Evolutionary conservation across 1,284 basidiomycete genomes (phyloP), one percentile per base, ranked within the genome.

Genomic region (Boletus hoseneyae): DNA sequence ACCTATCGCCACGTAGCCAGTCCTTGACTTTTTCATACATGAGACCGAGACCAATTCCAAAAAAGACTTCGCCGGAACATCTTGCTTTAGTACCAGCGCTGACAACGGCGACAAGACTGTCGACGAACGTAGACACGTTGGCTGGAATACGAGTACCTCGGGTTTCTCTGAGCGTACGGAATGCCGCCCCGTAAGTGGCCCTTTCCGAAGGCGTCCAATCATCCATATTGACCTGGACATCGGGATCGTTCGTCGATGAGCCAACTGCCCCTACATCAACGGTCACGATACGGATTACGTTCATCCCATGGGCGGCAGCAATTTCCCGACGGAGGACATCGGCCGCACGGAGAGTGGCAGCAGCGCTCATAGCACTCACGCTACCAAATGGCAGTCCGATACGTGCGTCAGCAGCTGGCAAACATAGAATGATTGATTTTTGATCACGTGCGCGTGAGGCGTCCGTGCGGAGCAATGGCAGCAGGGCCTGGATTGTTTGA

Each of bases 311-410:
- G 0, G 80, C 73, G 4, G 80, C 76, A 34, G 79, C 71, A 42
- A 90, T 76, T 68, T 90, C 87, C 21, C 87, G 72, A 13, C 87
- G 76, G 35, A 90, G 75, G 16, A 90, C 77, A 55, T 90, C 85
- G 12, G 80, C 72, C 0, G 74, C 87, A 45, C 83, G 81, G 18
- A 85, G 70, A 10, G 83, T 89, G 42, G 81, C 79, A 10, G 82
- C 82, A 18, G 85, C 82, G 52, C 79, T 83, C 82, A 90, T 89
- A 6, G 84, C 80, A 21, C 45, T 61, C 37, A 64, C 62, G 79
- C 82, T 45, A 79, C 78, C 23, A 77, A 76, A 90, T 2, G 87
- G 83, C 16, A 90, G 70, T 8, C 87, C 87, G 40, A 89, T 80
- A 46, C 79, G 79, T 30, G 81, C 76, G 57, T 85, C 83, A 44